Base-by-base conservation (phyloP, 108 stramenopile genomes). In the Tribonema minus region DNA sequence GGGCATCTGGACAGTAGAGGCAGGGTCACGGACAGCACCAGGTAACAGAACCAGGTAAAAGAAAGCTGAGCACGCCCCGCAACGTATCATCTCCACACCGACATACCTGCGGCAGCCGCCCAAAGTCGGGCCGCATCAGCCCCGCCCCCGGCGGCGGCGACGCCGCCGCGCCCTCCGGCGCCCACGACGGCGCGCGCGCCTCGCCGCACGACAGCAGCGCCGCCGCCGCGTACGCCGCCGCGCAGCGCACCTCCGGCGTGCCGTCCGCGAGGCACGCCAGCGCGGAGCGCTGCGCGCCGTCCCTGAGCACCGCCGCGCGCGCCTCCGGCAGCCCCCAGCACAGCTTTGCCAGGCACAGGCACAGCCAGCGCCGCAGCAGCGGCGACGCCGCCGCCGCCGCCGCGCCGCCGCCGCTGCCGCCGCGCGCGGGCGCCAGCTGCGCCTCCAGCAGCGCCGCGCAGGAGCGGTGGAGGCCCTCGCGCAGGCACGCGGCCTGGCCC, bases 181-280 rank as follows among this genome's bases (percentile, higher is more conserved):
- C n/a, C n/a, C n/a, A n/a, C n/a, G n/a, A n/a, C n/a, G n/a, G n/a
- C n/a, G n/a, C n/a, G n/a, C n/a, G n/a, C n/a, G n/a, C n/a, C n/a
- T n/a, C n/a, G n/a, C n/a, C n/a, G n/a, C n/a, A n/a, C n/a, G n/a
- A n/a, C n/a, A n/a, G n/a, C n/a, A n/a, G n/a, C n/a, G n/a, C n/a
- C n/a, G 89, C 90, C 30, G 95, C 73, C 37, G 96, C 93, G 84
- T 92, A 94, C 27, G 90, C 90, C 61, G 91, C 91, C 12, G 92
- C 90, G 25, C 93, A 90, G 46, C 96, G 74, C 25, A 95, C 93
- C 70, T 87, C 87, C 29, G 68, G 67, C 3, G 29, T 32, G 38
- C 72, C 62, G 66, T 92, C 91, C n/a, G 83, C 58, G 26, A 92
- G 71, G 26, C 89, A 78, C 3, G 84, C 68, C 35, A 92, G 72